Base-by-base conservation (phyloP, 2,329 filamentous ascomycete genomes). In the Arthrobotrys musiformis region DNA sequence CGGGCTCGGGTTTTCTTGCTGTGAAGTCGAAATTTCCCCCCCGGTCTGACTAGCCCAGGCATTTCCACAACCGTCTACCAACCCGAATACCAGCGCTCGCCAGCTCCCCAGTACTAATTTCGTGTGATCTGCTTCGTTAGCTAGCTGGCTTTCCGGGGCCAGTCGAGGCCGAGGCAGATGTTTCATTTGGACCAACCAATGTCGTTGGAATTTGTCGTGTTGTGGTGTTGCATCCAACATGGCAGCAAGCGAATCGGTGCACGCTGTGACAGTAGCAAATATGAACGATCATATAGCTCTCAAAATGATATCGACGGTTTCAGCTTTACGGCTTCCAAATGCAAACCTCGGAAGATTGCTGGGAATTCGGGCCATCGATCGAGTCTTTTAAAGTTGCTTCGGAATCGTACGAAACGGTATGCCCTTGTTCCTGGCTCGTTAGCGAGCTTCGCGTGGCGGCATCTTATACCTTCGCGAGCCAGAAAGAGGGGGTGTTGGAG, bases 391-490 rank as follows among this genome's bases (percentile, higher is more conserved):
- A 26, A 50, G 63, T 64, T 63, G 35, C 37, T 69, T 75, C 63
- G 63, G 70, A 50, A 67, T 52, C 60, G 58, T 60, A 70, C 64
- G 66, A 77, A 56, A 67, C 61, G 73, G 73, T 30, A 70, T 30
- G 66, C 42, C 56, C 66, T 60, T 70, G 73, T 70, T 50, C 73
- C 66, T 76, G 48, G 58, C 56, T 63, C 66, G 42, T 77, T 70
- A 77, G 73, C 73, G 73, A 70, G 66, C 72, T 70, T 77, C 73
- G 73, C 73, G 73, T 77, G 73, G 73, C 66, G n/a, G 46, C 72
- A 70, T 77, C 73, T 77, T 77, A 77, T 77, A 77, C 52, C 44
- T 58, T 64, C 19, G 52, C 54, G 60, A 28, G 52, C 54, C 50
- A 28, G 70, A 70, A 77, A 46, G 58, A 76, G 66, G 73, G 50